Base-by-base conservation (phyloP, 768 basidiomycete genomes). In the Cubamyces sp. region DNA sequence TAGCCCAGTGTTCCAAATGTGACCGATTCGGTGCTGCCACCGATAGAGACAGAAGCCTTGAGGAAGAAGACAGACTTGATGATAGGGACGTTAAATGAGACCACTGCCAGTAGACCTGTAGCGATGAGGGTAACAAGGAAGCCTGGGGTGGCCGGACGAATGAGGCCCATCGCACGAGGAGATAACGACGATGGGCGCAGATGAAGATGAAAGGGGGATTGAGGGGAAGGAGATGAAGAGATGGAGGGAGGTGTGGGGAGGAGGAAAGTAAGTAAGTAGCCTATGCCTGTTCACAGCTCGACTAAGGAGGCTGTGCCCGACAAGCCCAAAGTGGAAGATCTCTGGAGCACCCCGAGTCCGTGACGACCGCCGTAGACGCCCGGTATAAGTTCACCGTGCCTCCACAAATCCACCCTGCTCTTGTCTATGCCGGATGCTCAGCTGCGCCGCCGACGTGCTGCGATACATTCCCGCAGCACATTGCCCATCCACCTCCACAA, bases 1-100 rank as follows among this genome's bases (percentile, higher is more conserved):
- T 94, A 98, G 0, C 96, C 96, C 54, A 97, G 77, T 0, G 92
- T 92, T 9, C 96, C 96, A 70, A 99, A 90, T 0, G 85, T 92
- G 34, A 96, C 84, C 1, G 81, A 75, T 23, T 90, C 93, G 51
- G 75, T 79, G 48, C 78, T 52, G 23, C 80, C 79, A 37, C 78
- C 70, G 19, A 75, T 74, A 2, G 79, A 64, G 46, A 93, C 78
- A 25, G 77, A 81, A 1, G 92, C 94, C 72, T 89, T 86, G 70
- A 98, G 87, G 76, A 98, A 96, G 78, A 83, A 95, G 45, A 98
- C 77, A 1, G 89, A 87, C 74, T 93, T 96, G 81, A 97, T 80
- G 71, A 87, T 85, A 0, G 96, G 97, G 9, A 94, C 92, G 57
- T 88, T 91, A 77, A 98, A 96, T 43, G 91, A 88, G 23, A 96